Percentiles rank a stretch among this genome's conserved stretches.
phyloP scores from a whole-genome alignment of 2,329 filamentous ascomycete species.

The Talaromyces verruculosus region DNA sequence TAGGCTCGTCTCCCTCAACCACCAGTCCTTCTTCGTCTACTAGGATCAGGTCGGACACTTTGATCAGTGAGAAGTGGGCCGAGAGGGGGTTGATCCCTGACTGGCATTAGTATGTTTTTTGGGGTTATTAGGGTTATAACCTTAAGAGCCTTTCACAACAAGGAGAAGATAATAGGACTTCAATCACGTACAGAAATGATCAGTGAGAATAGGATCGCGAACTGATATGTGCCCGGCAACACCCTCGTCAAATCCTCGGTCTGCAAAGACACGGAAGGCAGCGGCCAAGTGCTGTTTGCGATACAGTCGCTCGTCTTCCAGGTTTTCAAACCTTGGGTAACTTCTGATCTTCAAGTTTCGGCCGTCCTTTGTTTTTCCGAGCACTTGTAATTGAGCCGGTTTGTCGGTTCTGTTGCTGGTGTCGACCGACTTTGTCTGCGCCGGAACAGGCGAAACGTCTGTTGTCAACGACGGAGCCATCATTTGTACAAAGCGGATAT shows the following conservation, averaged over 20 bases:
- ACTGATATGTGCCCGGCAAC: constrained; percentile 50
- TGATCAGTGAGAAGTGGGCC: constrained; percentile 47
- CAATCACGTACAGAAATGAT: constrained; percentile 31
- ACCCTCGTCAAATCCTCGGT: constrained; percentile 39
- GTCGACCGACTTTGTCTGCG: background rate
- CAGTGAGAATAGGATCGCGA: constrained; percentile 37
- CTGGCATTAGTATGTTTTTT: constrained; percentile 5
- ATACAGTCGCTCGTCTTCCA: constrained; percentile 45
- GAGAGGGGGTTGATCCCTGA: constrained; percentile 45
- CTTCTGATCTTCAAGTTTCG: constrained; percentile 49
- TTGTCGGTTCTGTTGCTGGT: background rate
- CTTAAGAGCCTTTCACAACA: too few species aligned
- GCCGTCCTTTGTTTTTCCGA: constrained; percentile 46
- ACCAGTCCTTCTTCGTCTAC: constrained; percentile 46
- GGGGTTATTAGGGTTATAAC: constrained; percentile 19
- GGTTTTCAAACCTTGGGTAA: constrained; percentile 34
- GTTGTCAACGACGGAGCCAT: background rate
- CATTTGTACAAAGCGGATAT: background rate
- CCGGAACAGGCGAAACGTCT: background rate
- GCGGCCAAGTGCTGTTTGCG: constrained; percentile 50
- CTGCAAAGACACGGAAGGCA: background rate
- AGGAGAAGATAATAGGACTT: too few species aligned
- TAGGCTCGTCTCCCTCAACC: constrained; percentile 43
- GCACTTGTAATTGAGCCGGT: constrained; percentile 17
- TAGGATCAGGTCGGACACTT: constrained; percentile 45